A percentile compares a stretch with the other conserved stretches of the same genome.
Conservation (phyloP, 23 red algal genomes). For the Gracilaria gracilis region DNA sequence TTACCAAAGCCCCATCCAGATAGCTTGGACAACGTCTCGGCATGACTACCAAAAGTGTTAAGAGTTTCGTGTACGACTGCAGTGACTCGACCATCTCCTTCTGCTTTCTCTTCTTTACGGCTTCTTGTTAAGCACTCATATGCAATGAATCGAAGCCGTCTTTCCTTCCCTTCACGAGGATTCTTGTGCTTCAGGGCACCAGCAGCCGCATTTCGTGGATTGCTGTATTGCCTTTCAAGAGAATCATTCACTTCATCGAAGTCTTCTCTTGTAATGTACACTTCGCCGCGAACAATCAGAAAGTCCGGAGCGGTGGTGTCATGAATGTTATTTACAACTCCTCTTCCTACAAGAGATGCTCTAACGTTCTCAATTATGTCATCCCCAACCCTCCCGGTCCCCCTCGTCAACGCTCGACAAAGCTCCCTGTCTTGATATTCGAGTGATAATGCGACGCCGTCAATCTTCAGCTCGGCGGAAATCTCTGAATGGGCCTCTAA, state of each 20-base stretch:
- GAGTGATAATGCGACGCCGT: slow-evolving; percentile 79
- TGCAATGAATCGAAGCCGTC: slow-evolving; percentile 77
- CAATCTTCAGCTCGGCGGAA: slow-evolving; percentile 73
- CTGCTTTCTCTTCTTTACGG: not conserved
- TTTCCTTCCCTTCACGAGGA: slow-evolving; percentile 36
- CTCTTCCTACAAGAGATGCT: slow-evolving; percentile 46
- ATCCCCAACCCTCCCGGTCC: slow-evolving; percentile 75
- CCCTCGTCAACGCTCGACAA: slow-evolving; percentile 62
- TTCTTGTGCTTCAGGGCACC: slow-evolving; percentile 81
- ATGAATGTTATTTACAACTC: slow-evolving; percentile 38
- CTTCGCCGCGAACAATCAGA: slow-evolving; percentile 74
- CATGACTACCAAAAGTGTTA: slow-evolving; percentile 35
- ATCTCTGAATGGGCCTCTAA: slow-evolving; percentile 8
- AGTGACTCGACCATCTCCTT: not conserved
- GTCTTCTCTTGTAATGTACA: slow-evolving; percentile 63
- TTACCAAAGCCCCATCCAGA: slow-evolving; percentile 69
- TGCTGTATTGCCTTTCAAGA: slow-evolving; percentile 57
- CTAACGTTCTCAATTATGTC: slow-evolving; percentile 76
- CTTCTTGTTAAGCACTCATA: slow-evolving; percentile 67
- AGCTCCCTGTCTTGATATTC: slow-evolving; percentile 60
- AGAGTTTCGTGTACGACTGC: not conserved
- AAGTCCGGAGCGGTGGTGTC: slow-evolving; percentile 12
- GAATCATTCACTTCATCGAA: slow-evolving; percentile 62
- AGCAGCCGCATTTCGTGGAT: slow-evolving; percentile 81
- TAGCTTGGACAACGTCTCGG: slow-evolving; percentile 46